Evolutionary conservation across 805 yeast genomes (phyloP), one percentile per base, ranked within the genome.

Genomic region (Candida endomychidarum): DNA sequence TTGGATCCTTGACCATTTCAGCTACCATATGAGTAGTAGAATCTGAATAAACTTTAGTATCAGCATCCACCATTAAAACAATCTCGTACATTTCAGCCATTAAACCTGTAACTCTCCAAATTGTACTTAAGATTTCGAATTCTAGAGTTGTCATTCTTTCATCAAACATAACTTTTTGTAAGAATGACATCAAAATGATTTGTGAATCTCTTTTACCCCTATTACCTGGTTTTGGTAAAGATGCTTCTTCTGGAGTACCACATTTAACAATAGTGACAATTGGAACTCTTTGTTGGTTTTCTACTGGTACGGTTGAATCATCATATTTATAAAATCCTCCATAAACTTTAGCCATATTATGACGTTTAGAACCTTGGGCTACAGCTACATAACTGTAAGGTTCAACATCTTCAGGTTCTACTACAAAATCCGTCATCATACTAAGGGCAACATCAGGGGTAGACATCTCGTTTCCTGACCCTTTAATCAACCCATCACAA

Each of bases 181-280:
- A 72, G 62, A 89, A 89, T 0, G 91, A 81, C 96, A 89, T 89
- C 52, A 89, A 69, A 46, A 89, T 82, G 44, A 89, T 81, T 61
- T 89, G 97, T 16, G 96, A 86, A 58, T 89, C 97, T 67, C 97
- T 85, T 62, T 89, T 89, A 65, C 97, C 97, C 72, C 97, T 81
- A 60, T 89, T 89, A 50, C 97, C 97, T 4, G 96, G 96, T 56
- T 69, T 69, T 15, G 74, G 58, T 3, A 82, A 70, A 10, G 74
- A 72, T 22, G 78, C 81, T 59, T 88, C 96, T 16, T 72, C 81
- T 9, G 88, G 87, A 0, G 96, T 83, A 45, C 97, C 97, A 63
- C 95, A 85, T 60, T 89, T 89, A 21, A 86, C 95, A 52, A 90
- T 70, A 21, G 82, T 68, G 16, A 90, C 57, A 49, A 89, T 70